Evolutionary conservation across 2,329 filamentous ascomycete species (phyloP), one percentile per base, ranked within the genome.

Genomic region (Magnaporthiopsis incrustans): DNA sequence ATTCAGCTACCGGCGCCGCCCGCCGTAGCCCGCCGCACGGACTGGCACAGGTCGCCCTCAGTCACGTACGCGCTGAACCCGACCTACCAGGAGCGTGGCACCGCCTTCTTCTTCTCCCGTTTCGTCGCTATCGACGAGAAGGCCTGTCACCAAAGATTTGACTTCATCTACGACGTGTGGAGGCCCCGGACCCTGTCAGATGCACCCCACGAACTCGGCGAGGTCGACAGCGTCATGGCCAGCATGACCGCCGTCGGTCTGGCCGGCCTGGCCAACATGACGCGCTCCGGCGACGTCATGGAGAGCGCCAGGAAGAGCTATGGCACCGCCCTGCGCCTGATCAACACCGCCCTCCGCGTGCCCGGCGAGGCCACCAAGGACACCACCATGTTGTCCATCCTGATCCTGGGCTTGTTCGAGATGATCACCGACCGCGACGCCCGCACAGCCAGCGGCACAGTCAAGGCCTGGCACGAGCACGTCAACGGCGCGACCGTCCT

Each of bases 171-270:
- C 64, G 80, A 85, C 57, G 74, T 85, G 10, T 82, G 81, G 81
- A 80, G 77, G 65, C 79, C 81, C 0, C 75, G 73, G 8, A 50
- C 32, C 4, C 53, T 63, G 50, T 67, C 73, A 3, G 71, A 74
- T 5, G 22, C 56, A 3, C 26, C 60, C 50, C 70, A 72, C 33
- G 22, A 11, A 22, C 44, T 25, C 18, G 44, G 44, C 44, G 70
- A 75, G 18, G 65, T 76, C 15, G 82, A 83, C 67, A 75, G 78
- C 14, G 78, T 82, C 27, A 76, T 82, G 30, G 77, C 81, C 25
- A 81, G 81, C 67, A 82, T 85, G 75, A 79, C 78, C 15, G 82
- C 83, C 6, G 82, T 85, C 8, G 83, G 83, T 18, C 73, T 85
- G 8, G 78, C 81, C 38, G 81, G 81, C 10, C 74, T 83, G 60